phyloP scores from a whole-genome alignment of 305 asterid species.

The Fraxinus angustifolia region DNA sequence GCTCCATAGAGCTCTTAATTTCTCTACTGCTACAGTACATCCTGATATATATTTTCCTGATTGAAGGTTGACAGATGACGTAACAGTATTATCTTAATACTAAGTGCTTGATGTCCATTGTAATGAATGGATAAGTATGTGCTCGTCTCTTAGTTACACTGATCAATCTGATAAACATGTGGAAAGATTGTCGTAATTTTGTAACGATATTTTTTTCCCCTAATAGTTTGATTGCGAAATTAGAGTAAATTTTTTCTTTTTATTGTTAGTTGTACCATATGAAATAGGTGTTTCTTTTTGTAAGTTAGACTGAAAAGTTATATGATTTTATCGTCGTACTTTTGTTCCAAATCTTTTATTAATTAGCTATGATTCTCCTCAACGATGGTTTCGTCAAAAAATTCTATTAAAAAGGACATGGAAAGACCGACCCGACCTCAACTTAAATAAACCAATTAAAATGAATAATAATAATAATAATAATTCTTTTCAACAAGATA shows the following conservation, averaged over 20 bases:
- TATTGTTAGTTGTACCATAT: neutral
- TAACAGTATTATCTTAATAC: conserved; percentile 9
- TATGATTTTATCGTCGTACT: neutral
- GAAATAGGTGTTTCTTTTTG: neutral
- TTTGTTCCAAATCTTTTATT: neutral
- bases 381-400: neutral
- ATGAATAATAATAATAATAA: neutral
- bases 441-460: neutral
- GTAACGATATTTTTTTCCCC: neutral
- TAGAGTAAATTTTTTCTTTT: neutral
- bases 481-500: neutral
- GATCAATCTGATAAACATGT: neutral
- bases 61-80: conserved; percentile 28
- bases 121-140: conserved; percentile 10
- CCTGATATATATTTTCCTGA: conserved; percentile 48
- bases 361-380: neutral
- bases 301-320: neutral
- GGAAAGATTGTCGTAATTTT: neutral
- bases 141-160: neutral
- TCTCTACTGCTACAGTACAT: conserved; percentile 56
- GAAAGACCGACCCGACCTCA: neutral
- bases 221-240: neutral
- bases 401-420: neutral
- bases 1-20: conserved; percentile 73
- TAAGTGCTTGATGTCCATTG: neutral